A percentile compares a stretch with the other conserved stretches of the same genome.
These are phyloP conservation scores for Zoysia matrella DNA, from an alignment of 202 grass and related monocot genomes.

Conservation along the genomic window DNA sequence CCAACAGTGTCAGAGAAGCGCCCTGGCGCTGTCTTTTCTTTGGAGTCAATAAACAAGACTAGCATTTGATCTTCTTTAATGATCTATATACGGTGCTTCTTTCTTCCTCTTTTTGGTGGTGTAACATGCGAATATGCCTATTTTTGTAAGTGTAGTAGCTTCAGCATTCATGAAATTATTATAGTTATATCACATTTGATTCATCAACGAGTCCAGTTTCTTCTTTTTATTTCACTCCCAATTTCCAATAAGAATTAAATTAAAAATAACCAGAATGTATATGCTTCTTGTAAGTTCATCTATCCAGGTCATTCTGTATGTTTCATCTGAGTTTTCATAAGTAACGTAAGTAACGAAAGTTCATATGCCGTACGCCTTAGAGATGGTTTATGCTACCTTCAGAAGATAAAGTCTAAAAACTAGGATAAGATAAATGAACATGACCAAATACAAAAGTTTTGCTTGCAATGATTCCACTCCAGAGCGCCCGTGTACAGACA, in stretches of 20 bases:
- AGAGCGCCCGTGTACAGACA: too few relatives aligned
- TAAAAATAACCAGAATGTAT: neutral
- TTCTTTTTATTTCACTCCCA: neutral
- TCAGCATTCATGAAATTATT: neutral
- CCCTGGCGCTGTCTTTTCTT: slow-evolving; percentile 55
- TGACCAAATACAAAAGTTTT: neutral
- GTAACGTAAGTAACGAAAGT: too few relatives aligned
- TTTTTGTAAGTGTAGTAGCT: neutral
- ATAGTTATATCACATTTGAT: neutral
- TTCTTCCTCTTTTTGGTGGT: neutral
- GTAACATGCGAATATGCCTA: neutral
- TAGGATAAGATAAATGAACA: neutral
- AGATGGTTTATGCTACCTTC: neutral
- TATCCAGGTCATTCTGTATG: neutral
- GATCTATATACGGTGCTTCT: neutral
- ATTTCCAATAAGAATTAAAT: neutral
- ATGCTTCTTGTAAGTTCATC: too few relatives aligned
- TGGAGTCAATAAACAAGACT: slow-evolving; percentile 69
- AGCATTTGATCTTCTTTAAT: slow-evolving; percentile 19
- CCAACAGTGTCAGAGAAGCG: slow-evolving; percentile 13
- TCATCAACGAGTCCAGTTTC: neutral
- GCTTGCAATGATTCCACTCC: too few relatives aligned
- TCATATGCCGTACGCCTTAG: neutral
- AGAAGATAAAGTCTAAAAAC: too few relatives aligned
- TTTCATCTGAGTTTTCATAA: neutral